A percentile compares a stretch with the other conserved stretches of the same genome.
phyloP scores from a whole-genome alignment of 495 filamentous ascomycete genomes.

The Pseudotulostoma volvatum region DNA sequence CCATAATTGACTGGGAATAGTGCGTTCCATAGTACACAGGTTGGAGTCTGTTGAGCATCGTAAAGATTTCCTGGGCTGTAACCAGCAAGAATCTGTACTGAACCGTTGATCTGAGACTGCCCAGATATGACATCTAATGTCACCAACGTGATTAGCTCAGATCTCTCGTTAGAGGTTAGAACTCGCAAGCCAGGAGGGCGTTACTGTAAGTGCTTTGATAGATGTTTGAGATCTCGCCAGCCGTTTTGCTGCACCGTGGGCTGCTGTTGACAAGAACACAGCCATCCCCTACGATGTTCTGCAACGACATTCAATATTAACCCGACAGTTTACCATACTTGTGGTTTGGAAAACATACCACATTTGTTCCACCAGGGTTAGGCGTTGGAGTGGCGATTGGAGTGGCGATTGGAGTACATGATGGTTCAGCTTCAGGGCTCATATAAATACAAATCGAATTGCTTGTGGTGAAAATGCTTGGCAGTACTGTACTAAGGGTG shows the following conservation, averaged over 20 bases:
- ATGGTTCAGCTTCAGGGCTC: too few relatives aligned
- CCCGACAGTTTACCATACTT: neutral
- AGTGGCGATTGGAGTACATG: slow-evolving; percentile 6
- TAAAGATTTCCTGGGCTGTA: neutral
- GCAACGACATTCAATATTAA: too few relatives aligned
- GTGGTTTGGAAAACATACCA: neutral
- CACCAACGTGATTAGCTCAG: neutral
- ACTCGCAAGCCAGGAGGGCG: too few relatives aligned
- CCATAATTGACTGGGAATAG: neutral
- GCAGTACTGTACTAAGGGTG: too few relatives aligned
- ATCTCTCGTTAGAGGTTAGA: too few relatives aligned
- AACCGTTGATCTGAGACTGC: neutral
- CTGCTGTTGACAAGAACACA: neutral
- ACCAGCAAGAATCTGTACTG: neutral
- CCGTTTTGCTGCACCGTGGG: neutral
- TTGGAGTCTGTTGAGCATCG: neutral
- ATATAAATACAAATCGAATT: too few relatives aligned
- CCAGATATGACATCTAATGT: neutral
- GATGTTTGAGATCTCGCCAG: neutral
- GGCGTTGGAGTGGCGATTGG: neutral
- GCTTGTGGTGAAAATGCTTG: too few relatives aligned
- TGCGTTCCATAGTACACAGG: neutral
- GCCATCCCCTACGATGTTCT: too few relatives aligned
- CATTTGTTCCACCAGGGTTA: neutral
- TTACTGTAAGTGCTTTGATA: neutral